Percentiles rank a stretch among this genome's conserved stretches.
Evolutionary conservation across 805 yeast species (phyloP).

Genomic region (Maudiozyma turicensis): DNA sequence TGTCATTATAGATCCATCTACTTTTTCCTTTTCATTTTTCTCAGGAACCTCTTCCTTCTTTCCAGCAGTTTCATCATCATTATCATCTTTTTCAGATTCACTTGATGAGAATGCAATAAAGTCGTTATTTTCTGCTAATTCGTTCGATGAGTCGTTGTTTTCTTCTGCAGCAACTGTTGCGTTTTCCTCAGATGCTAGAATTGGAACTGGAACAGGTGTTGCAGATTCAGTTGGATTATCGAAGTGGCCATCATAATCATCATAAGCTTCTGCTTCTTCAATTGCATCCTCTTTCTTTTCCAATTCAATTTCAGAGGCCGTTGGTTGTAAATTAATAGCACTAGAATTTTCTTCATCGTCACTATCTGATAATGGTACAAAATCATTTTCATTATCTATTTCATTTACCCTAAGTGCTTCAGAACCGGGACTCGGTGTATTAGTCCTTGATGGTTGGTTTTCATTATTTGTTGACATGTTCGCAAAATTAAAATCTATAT

Average conservation of each 20-base stretch:
- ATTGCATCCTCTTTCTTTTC: conserved; percentile 3
- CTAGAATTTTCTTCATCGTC: background rate
- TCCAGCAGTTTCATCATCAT: conserved; percentile 14
- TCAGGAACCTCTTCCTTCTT: background rate
- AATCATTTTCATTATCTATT: conserved; percentile 3
- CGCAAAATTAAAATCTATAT: too few relatives aligned
- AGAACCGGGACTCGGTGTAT: background rate
- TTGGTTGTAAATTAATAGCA: background rate
- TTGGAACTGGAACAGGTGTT: conserved; percentile 1
- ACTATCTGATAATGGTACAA: conserved; percentile 2
- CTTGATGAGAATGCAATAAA: conserved; percentile 33
- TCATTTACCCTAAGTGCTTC: background rate
- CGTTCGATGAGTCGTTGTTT: background rate
- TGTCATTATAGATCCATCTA: conserved; percentile 2
- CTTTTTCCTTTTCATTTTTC: background rate
- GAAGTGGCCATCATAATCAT: conserved; percentile 22
- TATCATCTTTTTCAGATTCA: conserved; percentile 15
- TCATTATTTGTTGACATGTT: background rate
- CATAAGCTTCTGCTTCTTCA: conserved; percentile 13
- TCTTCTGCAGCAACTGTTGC: background rate
- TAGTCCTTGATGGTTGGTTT: background rate
- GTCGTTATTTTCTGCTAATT: conserved; percentile 28
- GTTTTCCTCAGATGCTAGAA: background rate
- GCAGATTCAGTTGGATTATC: conserved; percentile 15
- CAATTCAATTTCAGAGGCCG: background rate